These are phyloP conservation scores for Pezicula rhizophila DNA, from an alignment of 2,329 filamentous ascomycete species.

Conservation along the genomic window DNA sequence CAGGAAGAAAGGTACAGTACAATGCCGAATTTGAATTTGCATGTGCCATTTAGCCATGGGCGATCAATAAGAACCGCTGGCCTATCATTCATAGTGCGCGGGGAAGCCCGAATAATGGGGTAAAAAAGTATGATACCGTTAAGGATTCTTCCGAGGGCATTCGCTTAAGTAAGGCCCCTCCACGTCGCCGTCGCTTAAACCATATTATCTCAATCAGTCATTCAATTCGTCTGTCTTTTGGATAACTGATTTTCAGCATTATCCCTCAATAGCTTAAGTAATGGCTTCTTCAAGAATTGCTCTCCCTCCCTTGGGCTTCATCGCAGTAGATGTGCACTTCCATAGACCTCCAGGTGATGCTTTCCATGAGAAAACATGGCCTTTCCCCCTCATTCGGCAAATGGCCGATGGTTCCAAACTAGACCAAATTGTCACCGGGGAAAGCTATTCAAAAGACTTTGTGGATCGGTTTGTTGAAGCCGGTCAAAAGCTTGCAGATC, in stretches of 20 bases:
- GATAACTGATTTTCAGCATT: too few relatives aligned
- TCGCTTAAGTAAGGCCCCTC: too few relatives aligned
- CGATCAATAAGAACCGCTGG: too few relatives aligned
- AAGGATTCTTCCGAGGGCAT: background rate
- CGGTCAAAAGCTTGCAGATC: slow-evolving; percentile 26
- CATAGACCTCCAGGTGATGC: slow-evolving; percentile 31
- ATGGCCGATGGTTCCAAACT: slow-evolving; percentile 25
- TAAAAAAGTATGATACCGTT: background rate
- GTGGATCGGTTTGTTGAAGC: slow-evolving; percentile 30
- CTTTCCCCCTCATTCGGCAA: slow-evolving; percentile 32
- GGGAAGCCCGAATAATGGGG: background rate
- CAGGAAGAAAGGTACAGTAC: too few relatives aligned
- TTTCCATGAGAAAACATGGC: slow-evolving; percentile 31
- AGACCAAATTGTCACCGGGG: slow-evolving; percentile 25
- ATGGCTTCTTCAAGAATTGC: too few relatives aligned
- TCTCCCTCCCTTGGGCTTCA: slow-evolving; percentile 28
- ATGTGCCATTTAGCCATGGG: too few relatives aligned
- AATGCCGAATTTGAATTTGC: too few relatives aligned
- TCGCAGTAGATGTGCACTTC: slow-evolving; percentile 29
- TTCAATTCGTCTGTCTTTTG: too few relatives aligned
- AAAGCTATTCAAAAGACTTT: slow-evolving; percentile 27
- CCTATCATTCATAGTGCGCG: background rate
- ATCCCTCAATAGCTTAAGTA: too few relatives aligned
- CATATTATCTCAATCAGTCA: too few relatives aligned
- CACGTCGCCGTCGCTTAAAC: too few relatives aligned